Evolutionary conservation across 2,329 filamentous ascomycete genomes (phyloP), one percentile per base, ranked within the genome.

Genomic region (Neurospora sp.): DNA sequence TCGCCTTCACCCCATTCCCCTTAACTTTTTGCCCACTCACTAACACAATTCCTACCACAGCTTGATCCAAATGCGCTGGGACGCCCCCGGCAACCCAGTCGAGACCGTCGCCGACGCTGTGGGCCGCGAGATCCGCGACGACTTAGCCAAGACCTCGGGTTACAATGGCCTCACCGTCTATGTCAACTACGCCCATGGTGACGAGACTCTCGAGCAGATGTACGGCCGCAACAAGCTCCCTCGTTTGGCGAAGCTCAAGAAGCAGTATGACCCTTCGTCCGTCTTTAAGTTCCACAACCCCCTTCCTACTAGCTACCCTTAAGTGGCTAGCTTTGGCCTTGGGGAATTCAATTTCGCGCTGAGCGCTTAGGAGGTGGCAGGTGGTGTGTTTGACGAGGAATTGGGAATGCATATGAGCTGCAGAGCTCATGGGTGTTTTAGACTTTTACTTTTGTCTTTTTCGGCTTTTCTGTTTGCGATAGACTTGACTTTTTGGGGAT

Each of bases 111-210:
- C 42, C 9, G 39, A 68, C 38, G 38, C 39, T 5, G 17, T 42
- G 36, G 42, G 36, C 19, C 23, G 23, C 15, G 38, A 39, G 23
- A 19, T 68, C 11, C 42, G 69, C 8, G 23, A 39, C 3, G 67
- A 68, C 9, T 67, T 69, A 33, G 36, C 76, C 39, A 69, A 62
- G 17, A 67, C 43, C 13, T 71, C 67, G n/a, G 73, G 72, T 0
- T 74, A 68, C 43, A 17, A 36, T 11, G 42, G 58, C 23, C 62
- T 39, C n/a, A n/a, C 38, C 10, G 71, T 72, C 4, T 73, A 74
- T 38, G 52, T 74, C 43, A 74, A 72, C 68, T 75, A 69, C 67
- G 73, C 73, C n/a, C 66, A 72, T 46, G 73, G 72, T 15, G 73
- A 75, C 40, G 73, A 75, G 70, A 68, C 68, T 13, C 58, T 58